Evolutionary conservation across 306 rosid species (phyloP), one percentile per base, ranked within the genome.

Genomic region (Sechiopsis laciniata): DNA sequence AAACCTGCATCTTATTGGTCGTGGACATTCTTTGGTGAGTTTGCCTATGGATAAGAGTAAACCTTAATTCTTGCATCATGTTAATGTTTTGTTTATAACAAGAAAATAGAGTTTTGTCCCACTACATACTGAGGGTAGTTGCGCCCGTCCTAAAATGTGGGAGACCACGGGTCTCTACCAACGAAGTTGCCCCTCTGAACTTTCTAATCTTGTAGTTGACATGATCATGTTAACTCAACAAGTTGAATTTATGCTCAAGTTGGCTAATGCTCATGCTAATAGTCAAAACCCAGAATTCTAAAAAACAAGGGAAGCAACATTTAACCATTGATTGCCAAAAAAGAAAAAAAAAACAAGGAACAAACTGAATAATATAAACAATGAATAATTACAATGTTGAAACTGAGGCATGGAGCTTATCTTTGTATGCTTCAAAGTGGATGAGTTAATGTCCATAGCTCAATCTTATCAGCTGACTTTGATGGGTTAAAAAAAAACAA

Each of bases 391-490:
- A 66, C 55, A 66, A 10, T 66, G 55, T 9, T 66, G 35, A 45
- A 10, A 45, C 10, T 19, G 72, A 0, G 35, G 10, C 35, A 66
- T 0, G 72, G 55, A 66, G 55, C 55, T 66, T 66, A 29, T 20
- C 35, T 20, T 66, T 37, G 71, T 8, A 65, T 14, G 53, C 71
- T 65, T 53, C 53, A 65, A 65, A 65, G 53, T 65, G 71, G 29
- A 65, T 65, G 71, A 40, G 71, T 65, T 66, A 45, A 40, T 66
- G 10, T 66, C 54, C 55, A 45, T 46, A 19, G 72, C 72, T 66
- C 35, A 17, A 66, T 19, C 70, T 42, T 66, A 35, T 19, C 32
- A 66, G 51, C 55, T 24, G 68, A 42, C 54, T 53, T 10, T 6
- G 55, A 11, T 50, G 8, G 51, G 29, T 37, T 5, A 13, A 22